Conservation (phyloP, 2,329 filamentous ascomycete genomes). For the Pseudocercospora ulei region DNA sequence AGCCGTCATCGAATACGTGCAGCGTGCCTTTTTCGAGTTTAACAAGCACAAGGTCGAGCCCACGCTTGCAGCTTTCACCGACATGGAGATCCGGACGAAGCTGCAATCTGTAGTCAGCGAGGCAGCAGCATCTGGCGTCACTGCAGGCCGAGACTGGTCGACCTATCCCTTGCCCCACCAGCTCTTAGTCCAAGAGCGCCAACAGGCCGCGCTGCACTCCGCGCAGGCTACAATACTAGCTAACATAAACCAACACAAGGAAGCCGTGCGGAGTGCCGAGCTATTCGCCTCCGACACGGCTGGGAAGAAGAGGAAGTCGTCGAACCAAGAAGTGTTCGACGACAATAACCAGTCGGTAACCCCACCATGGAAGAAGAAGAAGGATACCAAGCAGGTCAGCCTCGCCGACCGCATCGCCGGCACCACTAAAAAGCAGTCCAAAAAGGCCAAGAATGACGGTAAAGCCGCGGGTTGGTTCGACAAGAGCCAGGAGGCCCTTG, state of each 20-base stretch:
- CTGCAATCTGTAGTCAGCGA: conserved; percentile 76
- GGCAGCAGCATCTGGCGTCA: conserved; percentile 59
- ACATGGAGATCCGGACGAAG: conserved; percentile 66
- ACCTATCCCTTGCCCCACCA: conserved; percentile 73
- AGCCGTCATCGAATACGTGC: conserved; percentile 78
- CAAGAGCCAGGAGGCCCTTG: conserved; percentile 63
- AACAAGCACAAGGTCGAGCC: conserved; percentile 43
- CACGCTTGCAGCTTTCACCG: conserved; percentile 37
- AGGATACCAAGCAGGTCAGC: conserved; percentile 43
- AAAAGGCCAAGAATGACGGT: conserved; percentile 34
- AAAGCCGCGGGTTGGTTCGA: conserved; percentile 34
- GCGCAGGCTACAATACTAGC: conserved; percentile 24
- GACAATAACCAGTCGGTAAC: conserved; percentile 43
- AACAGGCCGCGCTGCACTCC: conserved; percentile 36
- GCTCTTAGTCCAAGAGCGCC: conserved; percentile 63
- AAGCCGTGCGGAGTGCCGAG: conserved; percentile 9
- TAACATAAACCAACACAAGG: conserved; percentile 26
- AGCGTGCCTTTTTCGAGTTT: conserved; percentile 67
- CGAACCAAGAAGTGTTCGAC: conserved; percentile 49
- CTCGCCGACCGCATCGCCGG: conserved; percentile 71
- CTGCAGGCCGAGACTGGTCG: conserved; percentile 73
- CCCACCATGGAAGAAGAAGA: conserved; percentile 65
- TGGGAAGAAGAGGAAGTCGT: conserved; percentile 74
- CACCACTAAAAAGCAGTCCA: conserved; percentile 43
- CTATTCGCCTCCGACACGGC: conserved; percentile 11